These are phyloP conservation scores for Calonectria multiphialidica DNA, from an alignment of 2,329 filamentous ascomycete species.

Conservation along the genomic window DNA sequence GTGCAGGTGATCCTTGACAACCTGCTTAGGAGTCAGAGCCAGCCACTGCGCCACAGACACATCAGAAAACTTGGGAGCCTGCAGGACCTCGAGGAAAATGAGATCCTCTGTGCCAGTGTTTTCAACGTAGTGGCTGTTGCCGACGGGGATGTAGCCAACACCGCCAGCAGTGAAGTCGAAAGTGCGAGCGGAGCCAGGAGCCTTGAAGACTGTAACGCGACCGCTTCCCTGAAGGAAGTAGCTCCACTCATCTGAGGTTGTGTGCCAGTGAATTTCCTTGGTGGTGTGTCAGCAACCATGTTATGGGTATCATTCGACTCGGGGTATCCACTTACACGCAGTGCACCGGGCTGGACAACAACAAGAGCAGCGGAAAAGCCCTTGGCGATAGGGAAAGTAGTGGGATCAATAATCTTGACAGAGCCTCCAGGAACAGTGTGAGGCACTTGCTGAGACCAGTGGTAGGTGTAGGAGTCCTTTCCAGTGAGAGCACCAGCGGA, in stretches of 20 bases:
- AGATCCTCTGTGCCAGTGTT: slow-evolving; percentile 14
- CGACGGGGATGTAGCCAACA: slow-evolving; percentile 13
- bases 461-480: slow-evolving; percentile 9
- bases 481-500: not conserved
- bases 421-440: slow-evolving; percentile 15
- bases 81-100: slow-evolving; percentile 11
- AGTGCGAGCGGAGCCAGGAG: slow-evolving; percentile 1
- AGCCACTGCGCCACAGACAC: slow-evolving; percentile 12
- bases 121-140: slow-evolving; percentile 18
- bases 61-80: slow-evolving; percentile 14
- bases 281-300: not conserved
- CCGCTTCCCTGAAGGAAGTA: slow-evolving; percentile 15
- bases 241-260: slow-evolving; percentile 15
- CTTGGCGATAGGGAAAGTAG: slow-evolving; percentile 13
- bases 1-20: slow-evolving; percentile 12
- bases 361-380: slow-evolving; percentile 9
- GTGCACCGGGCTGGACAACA: slow-evolving; percentile 12
- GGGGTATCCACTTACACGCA: not conserved
- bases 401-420: slow-evolving; percentile 14
- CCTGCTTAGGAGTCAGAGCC: slow-evolving; percentile 13
- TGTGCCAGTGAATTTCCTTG: slow-evolving; percentile 14
- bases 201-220: slow-evolving; percentile 15
- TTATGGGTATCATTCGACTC: not conserved
- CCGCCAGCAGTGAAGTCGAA: slow-evolving; percentile 19
- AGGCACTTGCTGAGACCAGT: slow-evolving; percentile 12